Evolutionary conservation across 225 moss, liverwort and hornwort genomes (phyloP), one percentile per base, ranked within the genome.

Genomic region (Takakia lepidozioides): DNA sequence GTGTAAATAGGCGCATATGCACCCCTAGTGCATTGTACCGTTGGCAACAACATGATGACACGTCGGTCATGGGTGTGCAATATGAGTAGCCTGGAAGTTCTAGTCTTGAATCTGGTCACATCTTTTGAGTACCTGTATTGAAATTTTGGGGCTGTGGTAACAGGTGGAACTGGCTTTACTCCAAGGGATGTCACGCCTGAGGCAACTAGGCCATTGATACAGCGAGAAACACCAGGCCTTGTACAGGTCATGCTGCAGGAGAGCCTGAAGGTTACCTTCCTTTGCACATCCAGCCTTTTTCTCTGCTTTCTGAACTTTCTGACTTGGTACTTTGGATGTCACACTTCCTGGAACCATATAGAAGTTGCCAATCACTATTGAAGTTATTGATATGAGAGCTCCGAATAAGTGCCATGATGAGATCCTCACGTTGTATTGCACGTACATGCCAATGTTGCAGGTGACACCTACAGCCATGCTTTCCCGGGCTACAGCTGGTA

Each of bases 391-490:
- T n/a, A n/a, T n/a, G n/a, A n/a, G n/a, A n/a, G 14, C 8, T 26
- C n/a, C 14, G 19, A 24, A 10, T 22, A 9, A 26, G 27, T 27
- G 1, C 16, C 23, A 14, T 27, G 48, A 3, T 5, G 5, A n/a
- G 49, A 18, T 9, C 5, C 18, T 17, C 10, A 11, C 10, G 5
- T 30, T 13, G 29, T 18, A 10, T 13, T 50, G 9, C 18, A 3
- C 29, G 1, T 23, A 13, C 14, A 21, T 18, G 4, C 3, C 5
- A 5, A 10, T 25, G 28, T 45, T 72, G 49, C 63, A 98, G 95
- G 71, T 98, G 24, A 98, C 95, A 20, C 95, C 85, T 27, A 98
- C 95, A 8, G 95, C 95, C 21, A 98, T 98, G 95, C 81, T 98
- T 30, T 98, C 95, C 43, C 71, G 95, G 25, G 84, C 91, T 54